Base-by-base conservation (phyloP, 805 yeast species). In the Citeromyces matritensis region DNA sequence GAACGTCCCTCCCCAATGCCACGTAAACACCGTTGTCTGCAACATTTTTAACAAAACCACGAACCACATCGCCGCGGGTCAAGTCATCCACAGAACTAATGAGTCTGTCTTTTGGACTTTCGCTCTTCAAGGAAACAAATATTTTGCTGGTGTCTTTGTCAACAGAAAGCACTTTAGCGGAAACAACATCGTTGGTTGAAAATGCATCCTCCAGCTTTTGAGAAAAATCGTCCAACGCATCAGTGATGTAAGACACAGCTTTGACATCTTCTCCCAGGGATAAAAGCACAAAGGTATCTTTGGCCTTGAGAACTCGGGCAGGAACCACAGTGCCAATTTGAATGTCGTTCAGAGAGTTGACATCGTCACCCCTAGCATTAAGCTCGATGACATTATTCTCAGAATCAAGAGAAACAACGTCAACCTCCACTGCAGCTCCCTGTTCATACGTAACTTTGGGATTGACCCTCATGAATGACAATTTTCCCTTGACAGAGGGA, bases 21-120 rank as follows among this genome's bases (percentile, higher is more conserved):
- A 88, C 78, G 48, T 78, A 83, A 15, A 88, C 52, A 49, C 94
- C 94, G 35, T 73, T 67, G 41, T 78, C 75, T 9, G 80, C 69
- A 30, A 85, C 65, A 37, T 73, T 73, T 46, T 74, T 78, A 33
- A 88, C 69, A 40, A 76, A 78, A n/a, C 94, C 97, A 40, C 73
- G 68, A 27, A 86, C 74, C 44, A 83, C 63, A 36, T 73, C 77
- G 26, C 94, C 94, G 34, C 69, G 63, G 30, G 59, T 55, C 36
- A 85, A 46, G 39, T 80, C 86, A 4, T 59, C 48, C 26, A 60
- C 46, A 3, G 72, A 48, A 6, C 44, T 44, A 27, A 80, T 63
- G 5, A 53, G 44, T 42, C 61, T 69, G 42, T 76, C 78, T 33
- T 54, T 59, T 9, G 73, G 61, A n/a, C 52, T 51, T 5, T 49